Base-by-base conservation (phyloP, 345 rosid species). In the Gossypium australe region DNA sequence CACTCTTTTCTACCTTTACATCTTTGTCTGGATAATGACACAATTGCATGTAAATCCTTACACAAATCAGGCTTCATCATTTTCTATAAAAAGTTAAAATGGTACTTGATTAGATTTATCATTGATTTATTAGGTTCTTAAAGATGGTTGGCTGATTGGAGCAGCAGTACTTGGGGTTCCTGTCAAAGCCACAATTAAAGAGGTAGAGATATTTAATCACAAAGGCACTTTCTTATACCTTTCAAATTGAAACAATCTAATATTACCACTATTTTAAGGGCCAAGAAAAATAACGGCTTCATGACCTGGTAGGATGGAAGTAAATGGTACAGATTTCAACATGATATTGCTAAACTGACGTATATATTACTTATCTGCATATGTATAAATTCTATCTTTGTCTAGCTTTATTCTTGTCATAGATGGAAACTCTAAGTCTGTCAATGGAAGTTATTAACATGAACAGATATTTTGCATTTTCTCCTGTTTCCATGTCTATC, bases 111-210 rank as follows among this genome's bases (percentile, higher is more conserved):
- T 57, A 16, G 34, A 47, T 60, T 24, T 45, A 73, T 76, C 49
- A 66, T 70, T 73, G 77, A 49, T 65, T 75, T 47, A 70, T 66
- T 76, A 94, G 98, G 98, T 92, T 17, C 82, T 94, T 63, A 87
- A 78, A 78, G 95, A 94, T 82, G 97, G 90, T 58, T 84, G 80
- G 79, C 34, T 58, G 27, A 82, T 87, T 78, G 97, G 98, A 80
- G 98, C 98, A 80, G 97, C 98, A 20, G 97, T 92, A 11, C 97
- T 92, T 57, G 98, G 98, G 75, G 97, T 94, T 80, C 97, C 95
- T 67, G 87, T 84, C 12, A 94, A 94, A 85, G 98, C 98, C 82
- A 94, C 98, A 53, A 94, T 94, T 70, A 94, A 94, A 79, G 98
- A 94, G 96, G 98, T 92, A 79, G 52, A 79, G 53, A 34, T 67